Evolutionary conservation across 2,329 filamentous ascomycete genomes (phyloP), one percentile per base, ranked within the genome.

Genomic region (Paecilomyces dactylethromorphus): DNA sequence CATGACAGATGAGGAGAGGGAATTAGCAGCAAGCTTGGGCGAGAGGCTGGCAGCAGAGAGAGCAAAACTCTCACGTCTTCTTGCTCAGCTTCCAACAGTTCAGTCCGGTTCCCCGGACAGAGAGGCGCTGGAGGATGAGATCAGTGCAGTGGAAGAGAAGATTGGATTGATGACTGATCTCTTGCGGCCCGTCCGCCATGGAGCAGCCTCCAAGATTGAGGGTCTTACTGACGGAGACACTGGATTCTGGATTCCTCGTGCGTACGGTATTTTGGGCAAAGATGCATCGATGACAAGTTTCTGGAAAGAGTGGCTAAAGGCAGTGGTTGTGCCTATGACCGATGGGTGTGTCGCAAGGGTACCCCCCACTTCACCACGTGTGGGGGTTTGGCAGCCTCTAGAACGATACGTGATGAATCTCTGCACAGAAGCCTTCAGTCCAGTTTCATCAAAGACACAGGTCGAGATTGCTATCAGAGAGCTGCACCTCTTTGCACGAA

Each of bases 241-340:
- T 56, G 94, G 93, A 1, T 87, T 97, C 60, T 99, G 94, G 94
- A 92, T 91, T 55, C 94, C 94, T 18, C 84, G 94, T 63, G 92
- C 93, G 1, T 99, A 96, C 70, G 94, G 94, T 59, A 88, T 99
- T 62, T 81, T 99, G 62, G 94, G 94, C 33, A 84, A 90, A 62
- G 94, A 99, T 71, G 82, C 82, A 12, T 88, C 86, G 60, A 84
- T 95, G 76, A 92, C 92, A 63, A 85, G 87, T 32, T 97, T 99
- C 76, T 99, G 93, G 92, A 97, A 97, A 74, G 94, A 99, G 73
- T 99, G 94, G 94, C 83, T 99, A 54, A 89, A 91, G 74, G 92
- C 93, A 6, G 84, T 97, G 10, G 81, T 94, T n/a, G 91, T 96
- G 22, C 94, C 94, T 29, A 99, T 97, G 94, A 92, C 87, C 1